Percentiles rank a stretch among this genome's conserved stretches.
phyloP scores from a whole-genome alignment of 163 green algal genomes.

The Scenedesmus sp. region DNA sequence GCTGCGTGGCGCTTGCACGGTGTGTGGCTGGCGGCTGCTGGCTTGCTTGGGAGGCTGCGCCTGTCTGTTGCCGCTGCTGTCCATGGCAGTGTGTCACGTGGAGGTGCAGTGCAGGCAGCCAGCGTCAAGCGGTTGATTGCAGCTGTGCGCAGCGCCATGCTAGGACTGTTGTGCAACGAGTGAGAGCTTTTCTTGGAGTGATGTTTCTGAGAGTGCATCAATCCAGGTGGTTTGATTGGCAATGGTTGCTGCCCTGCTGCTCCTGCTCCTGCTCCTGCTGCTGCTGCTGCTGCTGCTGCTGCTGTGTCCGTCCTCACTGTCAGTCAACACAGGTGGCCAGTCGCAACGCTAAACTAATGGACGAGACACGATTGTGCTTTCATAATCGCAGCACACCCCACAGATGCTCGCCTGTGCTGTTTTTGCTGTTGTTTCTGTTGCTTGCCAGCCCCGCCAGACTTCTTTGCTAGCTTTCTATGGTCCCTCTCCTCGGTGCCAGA shows the following conservation, averaged over 20 bases:
- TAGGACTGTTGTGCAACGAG: neutral
- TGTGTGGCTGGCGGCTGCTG: neutral
- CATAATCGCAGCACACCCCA: no score
- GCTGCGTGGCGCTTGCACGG: neutral
- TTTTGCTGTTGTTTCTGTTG: conserved; percentile 19
- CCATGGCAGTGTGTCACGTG: neutral
- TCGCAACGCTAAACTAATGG: no score
- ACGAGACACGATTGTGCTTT: no score
- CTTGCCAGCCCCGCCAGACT: neutral
- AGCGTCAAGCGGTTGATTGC: neutral
- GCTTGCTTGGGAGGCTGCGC: neutral
- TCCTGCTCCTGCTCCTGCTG: neutral
- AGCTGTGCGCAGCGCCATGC: neutral
- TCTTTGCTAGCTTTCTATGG: neutral
- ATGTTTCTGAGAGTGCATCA: neutral
- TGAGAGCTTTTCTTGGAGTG: neutral
- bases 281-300: conserved; percentile 9
- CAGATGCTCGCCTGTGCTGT: neutral
- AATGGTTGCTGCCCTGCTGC: neutral
- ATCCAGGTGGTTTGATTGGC: no score
- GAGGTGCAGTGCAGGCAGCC: neutral
- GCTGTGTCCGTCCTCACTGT: neutral
- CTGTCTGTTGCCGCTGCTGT: neutral
- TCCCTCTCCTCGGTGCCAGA: neutral
- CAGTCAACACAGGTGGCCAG: neutral